Base-by-base conservation (phyloP, 2,329 filamentous ascomycete genomes). In the Aphanoascus verrucosus region DNA sequence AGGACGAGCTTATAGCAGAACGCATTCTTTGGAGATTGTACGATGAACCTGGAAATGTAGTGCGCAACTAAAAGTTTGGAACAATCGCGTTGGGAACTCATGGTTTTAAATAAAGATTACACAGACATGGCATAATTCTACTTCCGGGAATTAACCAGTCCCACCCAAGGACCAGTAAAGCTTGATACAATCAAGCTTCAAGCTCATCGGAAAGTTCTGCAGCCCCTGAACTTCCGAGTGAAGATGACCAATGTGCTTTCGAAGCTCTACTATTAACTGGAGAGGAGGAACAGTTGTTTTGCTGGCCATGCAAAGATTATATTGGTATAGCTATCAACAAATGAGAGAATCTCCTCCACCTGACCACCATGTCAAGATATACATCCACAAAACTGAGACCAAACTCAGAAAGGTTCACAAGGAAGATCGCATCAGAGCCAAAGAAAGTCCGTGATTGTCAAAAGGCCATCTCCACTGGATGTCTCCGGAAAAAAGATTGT, bases 21-120 rank as follows among this genome's bases (percentile, higher is more conserved):
- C 53, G 47, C 4, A 35, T 53, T 48, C 56, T 57, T 48, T 55
- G 52, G 56, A 55, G 46, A 41, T 46, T 55, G n/a, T 55, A 57
- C 28, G 49, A 55, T 50, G 55, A 57, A 47, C 55, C 55, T 47
- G 55, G 55, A 38, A 55, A 55, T 53, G 49, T 55, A 50, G 49
- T 43, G 35, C 42, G 42, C 12, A 51, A 44, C 42, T 54, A 54
- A 28, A n/a, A n/a, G n/a, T n/a, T n/a, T n/a, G n/a, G n/a, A n/a
- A n/a, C n/a, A n/a, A n/a, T n/a, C n/a, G n/a, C n/a, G n/a, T n/a
- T n/a, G n/a, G n/a, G n/a, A n/a, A n/a, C n/a, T n/a, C n/a, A n/a
- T n/a, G n/a, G n/a, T n/a, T n/a, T n/a, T n/a, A n/a, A n/a, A n/a
- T n/a, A n/a, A n/a, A n/a, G n/a, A n/a, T n/a, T n/a, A n/a, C n/a